These are phyloP conservation scores for Leccinum sublutescens DNA, from an alignment of 768 basidiomycete species.

Conservation along the genomic window DNA sequence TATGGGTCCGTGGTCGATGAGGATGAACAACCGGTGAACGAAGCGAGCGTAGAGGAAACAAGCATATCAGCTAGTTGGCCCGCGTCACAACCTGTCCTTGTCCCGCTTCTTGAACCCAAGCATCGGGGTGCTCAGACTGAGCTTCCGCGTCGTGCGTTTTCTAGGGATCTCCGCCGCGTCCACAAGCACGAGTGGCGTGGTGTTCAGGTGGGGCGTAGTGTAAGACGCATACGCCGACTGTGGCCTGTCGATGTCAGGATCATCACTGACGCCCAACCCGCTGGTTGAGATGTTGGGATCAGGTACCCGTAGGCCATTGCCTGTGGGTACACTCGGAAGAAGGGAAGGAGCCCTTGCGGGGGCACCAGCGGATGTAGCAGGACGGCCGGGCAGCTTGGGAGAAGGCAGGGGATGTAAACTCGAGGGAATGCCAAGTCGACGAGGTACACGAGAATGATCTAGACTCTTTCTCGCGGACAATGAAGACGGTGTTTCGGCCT, in stretches of 20 bases:
- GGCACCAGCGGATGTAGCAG: slow-evolving; percentile 42
- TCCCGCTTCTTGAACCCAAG: slow-evolving; percentile 55
- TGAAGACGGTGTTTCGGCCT: slow-evolving; percentile 18
- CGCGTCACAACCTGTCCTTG: slow-evolving; percentile 39
- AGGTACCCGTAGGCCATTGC: slow-evolving; percentile 1
- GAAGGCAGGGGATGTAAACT: neutral
- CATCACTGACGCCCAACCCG: slow-evolving; percentile 2
- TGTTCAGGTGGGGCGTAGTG: slow-evolving; percentile 10
- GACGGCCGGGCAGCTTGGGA: slow-evolving; percentile 29
- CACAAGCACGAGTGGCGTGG: slow-evolving; percentile 19
- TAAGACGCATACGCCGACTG: slow-evolving; percentile 30
- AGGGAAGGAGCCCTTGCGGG: slow-evolving; percentile 10
- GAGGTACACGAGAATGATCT: slow-evolving; percentile 15
- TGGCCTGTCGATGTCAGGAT: slow-evolving; percentile 12
- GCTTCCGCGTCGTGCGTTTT: slow-evolving; percentile 53
- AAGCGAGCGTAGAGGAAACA: neutral
- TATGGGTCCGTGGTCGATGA: neutral
- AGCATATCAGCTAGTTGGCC: slow-evolving; percentile 4
- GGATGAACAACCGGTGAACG: neutral
- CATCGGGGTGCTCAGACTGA: slow-evolving; percentile 65
- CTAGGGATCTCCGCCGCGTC: slow-evolving; percentile 24
- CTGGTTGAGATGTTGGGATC: neutral
- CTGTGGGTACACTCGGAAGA: neutral
- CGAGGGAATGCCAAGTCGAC: slow-evolving; percentile 10
- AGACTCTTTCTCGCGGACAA: slow-evolving; percentile 17